Conservation (phyloP, 768 basidiomycete species). For the Pleurotus sapidus region DNA sequence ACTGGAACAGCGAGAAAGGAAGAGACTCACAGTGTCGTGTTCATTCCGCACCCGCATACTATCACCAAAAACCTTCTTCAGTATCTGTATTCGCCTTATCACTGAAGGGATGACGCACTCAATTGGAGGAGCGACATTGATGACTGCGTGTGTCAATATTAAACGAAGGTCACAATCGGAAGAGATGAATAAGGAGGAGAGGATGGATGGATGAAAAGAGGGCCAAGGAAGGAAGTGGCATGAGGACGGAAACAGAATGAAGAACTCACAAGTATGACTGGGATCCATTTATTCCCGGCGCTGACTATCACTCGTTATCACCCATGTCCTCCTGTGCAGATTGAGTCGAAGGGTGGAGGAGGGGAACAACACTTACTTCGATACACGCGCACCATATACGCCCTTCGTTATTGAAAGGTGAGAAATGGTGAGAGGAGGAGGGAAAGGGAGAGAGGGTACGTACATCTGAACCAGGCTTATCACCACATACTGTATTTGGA, state of each 20-base stretch:
- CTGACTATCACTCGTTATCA: neutral
- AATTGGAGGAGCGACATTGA: neutral
- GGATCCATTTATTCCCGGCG: neutral
- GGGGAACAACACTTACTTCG: neutral
- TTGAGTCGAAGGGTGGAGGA: neutral
- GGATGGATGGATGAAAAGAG: neutral
- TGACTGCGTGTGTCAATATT: neutral
- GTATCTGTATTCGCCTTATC: neutral
- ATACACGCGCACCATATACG: neutral
- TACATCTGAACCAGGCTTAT: neutral
- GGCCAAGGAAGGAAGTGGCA: neutral
- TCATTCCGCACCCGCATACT: neutral
- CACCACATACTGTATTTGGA: neutral
- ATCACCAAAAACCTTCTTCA: neutral
- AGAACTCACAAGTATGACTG: neutral
- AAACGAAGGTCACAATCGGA: neutral
- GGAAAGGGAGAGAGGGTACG: neutral
- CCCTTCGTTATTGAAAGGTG: neutral
- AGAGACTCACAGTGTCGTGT: neutral
- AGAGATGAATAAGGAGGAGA: neutral
- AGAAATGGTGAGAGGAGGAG: neutral
- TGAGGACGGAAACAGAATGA: neutral
- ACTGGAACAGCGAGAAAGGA: neutral
- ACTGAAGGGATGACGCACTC: neutral
- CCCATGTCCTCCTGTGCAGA: no score